Evolutionary conservation across 257 asterid genomes (phyloP).

Genomic region (Pogostemon cablin): DNA sequence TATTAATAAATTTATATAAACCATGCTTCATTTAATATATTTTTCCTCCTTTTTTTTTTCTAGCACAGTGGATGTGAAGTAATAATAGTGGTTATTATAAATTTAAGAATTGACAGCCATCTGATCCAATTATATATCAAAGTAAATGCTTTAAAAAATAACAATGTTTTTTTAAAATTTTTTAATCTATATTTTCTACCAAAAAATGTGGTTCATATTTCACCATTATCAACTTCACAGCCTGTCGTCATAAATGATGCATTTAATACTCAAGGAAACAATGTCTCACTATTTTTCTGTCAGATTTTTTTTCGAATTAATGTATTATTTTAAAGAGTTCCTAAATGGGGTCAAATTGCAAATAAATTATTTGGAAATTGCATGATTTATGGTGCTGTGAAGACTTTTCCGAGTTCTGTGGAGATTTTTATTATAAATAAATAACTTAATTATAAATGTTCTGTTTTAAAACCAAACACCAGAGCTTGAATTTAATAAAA

Average conservation of each 20-base stretch:
- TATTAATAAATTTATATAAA: too few species aligned
- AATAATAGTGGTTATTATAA: background rate
- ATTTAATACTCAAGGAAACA: conserved; percentile 32
- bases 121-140: conserved; percentile 36
- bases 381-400: background rate
- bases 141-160: conserved; percentile 36
- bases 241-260: conserved; percentile 47
- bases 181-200: conserved; percentile 26
- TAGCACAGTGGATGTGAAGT: background rate
- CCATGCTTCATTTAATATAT: too few species aligned
- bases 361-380: background rate
- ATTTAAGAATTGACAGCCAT: conserved; percentile 39
- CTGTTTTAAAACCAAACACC: background rate
- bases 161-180: background rate
- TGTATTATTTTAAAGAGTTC: background rate
- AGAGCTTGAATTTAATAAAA: background rate
- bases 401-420: conserved; percentile 23
- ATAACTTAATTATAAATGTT: conserved; percentile 7
- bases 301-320: background rate
- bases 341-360: background rate
- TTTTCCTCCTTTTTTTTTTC: too few species aligned
- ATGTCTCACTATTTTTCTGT: background rate
- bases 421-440: conserved; percentile 20
- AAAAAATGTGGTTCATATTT: conserved; percentile 37
- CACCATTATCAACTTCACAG: conserved; percentile 38